These are phyloP conservation scores for Penicillium sp. DNA, from an alignment of 2,329 filamentous ascomycete genomes.

Conservation along the genomic window DNA sequence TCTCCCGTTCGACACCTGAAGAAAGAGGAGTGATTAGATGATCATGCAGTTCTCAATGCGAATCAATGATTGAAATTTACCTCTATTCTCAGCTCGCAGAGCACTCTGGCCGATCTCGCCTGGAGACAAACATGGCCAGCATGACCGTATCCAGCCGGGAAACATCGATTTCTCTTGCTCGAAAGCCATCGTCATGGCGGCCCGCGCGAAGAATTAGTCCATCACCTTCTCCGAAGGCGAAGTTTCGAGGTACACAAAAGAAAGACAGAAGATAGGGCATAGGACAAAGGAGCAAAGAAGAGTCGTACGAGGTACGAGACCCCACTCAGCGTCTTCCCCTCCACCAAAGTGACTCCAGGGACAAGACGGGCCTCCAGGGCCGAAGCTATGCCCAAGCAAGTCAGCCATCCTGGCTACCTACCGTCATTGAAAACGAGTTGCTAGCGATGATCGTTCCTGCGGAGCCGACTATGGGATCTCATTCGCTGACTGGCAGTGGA, in stretches of 20 bases:
- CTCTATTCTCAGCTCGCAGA: constrained; percentile 1
- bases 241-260: constrained; percentile 1
- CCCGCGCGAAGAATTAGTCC: constrained; percentile 31
- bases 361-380: constrained; percentile 4
- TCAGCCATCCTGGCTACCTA: constrained; percentile 11
- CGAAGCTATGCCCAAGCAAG: constrained; percentile 15
- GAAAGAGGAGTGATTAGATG: constrained; percentile 7
- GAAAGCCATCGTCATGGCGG: constrained; percentile 36
- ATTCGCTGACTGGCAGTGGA: constrained; percentile 24
- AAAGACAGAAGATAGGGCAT: constrained; percentile 6
- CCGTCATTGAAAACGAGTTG: constrained; percentile 5
- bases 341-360: background rate
- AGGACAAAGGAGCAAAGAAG: constrained; percentile 3
- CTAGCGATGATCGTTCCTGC: constrained; percentile 11
- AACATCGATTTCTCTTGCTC: constrained; percentile 41
- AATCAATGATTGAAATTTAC: constrained; percentile 1
- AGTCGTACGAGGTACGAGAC: constrained; percentile 11
- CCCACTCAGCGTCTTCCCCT: constrained; percentile 13
- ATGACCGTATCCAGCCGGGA: constrained; percentile 41
- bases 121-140: constrained; percentile 36
- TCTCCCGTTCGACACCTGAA: constrained; percentile 42
- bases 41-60: background rate
- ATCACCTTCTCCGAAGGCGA: constrained; percentile 25
- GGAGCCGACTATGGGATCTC: constrained; percentile 6
- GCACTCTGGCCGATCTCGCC: constrained; percentile 25